Evolutionary conservation across 1,284 basidiomycete genomes (phyloP), one percentile per base, ranked within the genome.

Genomic region (Trametes hirsuta): DNA sequence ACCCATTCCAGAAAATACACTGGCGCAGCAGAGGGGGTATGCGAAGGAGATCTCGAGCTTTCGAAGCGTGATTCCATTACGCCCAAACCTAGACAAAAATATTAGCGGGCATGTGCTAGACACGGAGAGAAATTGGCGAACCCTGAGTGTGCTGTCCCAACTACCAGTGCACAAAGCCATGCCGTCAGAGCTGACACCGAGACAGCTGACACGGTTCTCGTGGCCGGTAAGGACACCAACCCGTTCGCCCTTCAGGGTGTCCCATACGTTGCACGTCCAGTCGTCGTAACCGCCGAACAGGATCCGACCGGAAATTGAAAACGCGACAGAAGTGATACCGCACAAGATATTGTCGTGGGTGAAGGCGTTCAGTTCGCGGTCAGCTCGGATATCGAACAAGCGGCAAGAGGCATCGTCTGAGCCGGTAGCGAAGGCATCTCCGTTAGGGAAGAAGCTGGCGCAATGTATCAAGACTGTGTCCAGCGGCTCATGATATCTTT

Each of bases 221-320:
- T 99, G 97, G 12, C 96, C 97, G 37, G 95, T 93, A 62, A 99
- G 79, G 40, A 98, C 95, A 61, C 97, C 97, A 36, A 98, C 95
- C 58, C 97, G 90, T 77, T 99, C 97, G 58, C 95, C 97, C 78
- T 97, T 97, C 72, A 99, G 84, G 44, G 96, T 98, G 74, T 99
- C 97, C 97, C 97, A 99, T 48, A 98, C 97, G 73, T 98, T 98
- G 83, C 93, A 95, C 68, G 97, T 98, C 92, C 97, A 98, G 76
- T 99, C 97, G 76, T 99, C 97, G 75, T 98, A 99, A 44, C 97
- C 97, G 66, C 96, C 97, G 71, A 99, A 98, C 48, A 99, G 84
- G 69, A 99, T 92, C 61, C 97, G 91, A 48, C 97, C 97, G 14
- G 95, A 98, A 67, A 94, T 92, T 1, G 95, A 98, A 82, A 99